phyloP scores from a whole-genome alignment of 768 basidiomycete species.

The Nidularia sp. region DNA sequence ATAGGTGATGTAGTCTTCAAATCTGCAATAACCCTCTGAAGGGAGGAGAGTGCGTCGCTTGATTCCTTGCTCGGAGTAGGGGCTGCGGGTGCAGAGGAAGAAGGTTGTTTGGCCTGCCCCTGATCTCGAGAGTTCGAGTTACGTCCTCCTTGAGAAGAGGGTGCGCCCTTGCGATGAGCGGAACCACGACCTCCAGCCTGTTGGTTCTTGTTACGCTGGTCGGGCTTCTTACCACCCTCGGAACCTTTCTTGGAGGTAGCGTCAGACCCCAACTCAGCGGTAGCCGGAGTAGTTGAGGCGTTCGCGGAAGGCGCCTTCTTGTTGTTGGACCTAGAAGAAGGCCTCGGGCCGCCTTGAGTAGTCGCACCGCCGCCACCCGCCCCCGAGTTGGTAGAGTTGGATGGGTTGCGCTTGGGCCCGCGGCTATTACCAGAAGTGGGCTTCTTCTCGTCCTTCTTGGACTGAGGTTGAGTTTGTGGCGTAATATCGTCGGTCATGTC shows the following conservation, averaged over 20 bases:
- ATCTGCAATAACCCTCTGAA: conserved; percentile 93
- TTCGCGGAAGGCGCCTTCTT: conserved; percentile 45
- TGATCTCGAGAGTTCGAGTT: conserved; percentile 37
- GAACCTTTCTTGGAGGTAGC: conserved; percentile 57
- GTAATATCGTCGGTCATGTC: conserved; percentile 83
- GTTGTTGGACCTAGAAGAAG: conserved; percentile 64
- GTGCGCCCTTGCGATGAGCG: conserved; percentile 51
- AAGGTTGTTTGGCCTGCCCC: conserved; percentile 37
- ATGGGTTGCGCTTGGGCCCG: conserved; percentile 54
- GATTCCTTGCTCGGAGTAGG: conserved; percentile 54
- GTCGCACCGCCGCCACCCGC: conserved; percentile 32
- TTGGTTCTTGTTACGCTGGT: conserved; percentile 54
- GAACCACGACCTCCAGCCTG: conserved; percentile 40
- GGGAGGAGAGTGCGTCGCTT: conserved; percentile 79
- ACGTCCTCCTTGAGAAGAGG: conserved; percentile 58
- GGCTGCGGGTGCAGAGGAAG: conserved; percentile 40
- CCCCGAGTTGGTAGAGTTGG: conserved; percentile 40
- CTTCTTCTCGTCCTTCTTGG: conserved; percentile 78
- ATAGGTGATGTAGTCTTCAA: conserved; percentile 81
- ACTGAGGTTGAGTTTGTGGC: conserved; percentile 49
- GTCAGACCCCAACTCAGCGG: conserved; percentile 69
- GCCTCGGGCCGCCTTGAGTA: conserved; percentile 43
- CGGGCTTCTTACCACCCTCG: conserved; percentile 52
- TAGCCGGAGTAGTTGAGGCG: conserved; percentile 30
- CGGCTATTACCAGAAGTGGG: conserved; percentile 45